phyloP scores from a whole-genome alignment of 768 basidiomycete genomes.

The Auriscalpium microsporum region DNA sequence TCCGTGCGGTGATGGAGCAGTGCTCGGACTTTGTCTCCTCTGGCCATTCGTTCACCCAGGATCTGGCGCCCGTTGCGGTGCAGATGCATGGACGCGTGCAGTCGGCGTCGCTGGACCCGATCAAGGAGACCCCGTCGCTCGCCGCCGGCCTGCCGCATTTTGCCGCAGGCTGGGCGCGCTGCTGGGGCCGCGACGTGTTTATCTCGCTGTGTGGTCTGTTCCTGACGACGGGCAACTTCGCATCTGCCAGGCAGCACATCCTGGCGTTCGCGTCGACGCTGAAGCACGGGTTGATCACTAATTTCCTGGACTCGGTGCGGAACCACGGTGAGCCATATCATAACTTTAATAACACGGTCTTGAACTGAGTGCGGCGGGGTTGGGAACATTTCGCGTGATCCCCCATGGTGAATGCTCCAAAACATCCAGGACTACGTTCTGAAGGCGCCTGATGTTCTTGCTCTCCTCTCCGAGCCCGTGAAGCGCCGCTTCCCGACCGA shows the following conservation, averaged over 20 bases:
- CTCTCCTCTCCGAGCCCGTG: constrained; percentile 72
- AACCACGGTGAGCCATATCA: constrained; percentile 50
- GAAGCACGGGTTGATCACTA: constrained; percentile 95
- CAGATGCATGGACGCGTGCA: constrained; percentile 90
- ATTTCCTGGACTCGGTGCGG: constrained; percentile 82
- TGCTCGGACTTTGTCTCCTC: constrained; percentile 78
- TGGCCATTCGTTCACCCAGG: constrained; percentile 85
- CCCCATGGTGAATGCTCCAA: constrained; percentile 99
- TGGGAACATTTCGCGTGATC: constrained; percentile 94
- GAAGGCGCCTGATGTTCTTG: constrained; percentile 76
- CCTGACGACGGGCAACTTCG: constrained; percentile 84
- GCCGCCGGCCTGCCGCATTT: constrained; percentile 97
- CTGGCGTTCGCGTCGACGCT: constrained; percentile 86
- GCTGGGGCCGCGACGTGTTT: constrained; percentile 94
- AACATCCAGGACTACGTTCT: constrained; percentile 92
- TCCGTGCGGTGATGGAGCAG: constrained; percentile 76
- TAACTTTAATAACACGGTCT: neutral
- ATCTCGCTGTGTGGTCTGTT: constrained; percentile 92
- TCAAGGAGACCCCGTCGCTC: constrained; percentile 62
- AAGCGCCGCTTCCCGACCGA: constrained; percentile 93
- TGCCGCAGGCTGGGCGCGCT: constrained; percentile 85
- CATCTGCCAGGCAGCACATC: constrained; percentile 82
- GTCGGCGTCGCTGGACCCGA: constrained; percentile 82
- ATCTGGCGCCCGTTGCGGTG: constrained; percentile 74
- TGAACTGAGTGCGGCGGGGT: neutral